A percentile compares a stretch with the other conserved stretches of the same genome.
Conservation (phyloP, 2,329 filamentous ascomycete genomes). For the Coccinonectria pachysandricola region DNA sequence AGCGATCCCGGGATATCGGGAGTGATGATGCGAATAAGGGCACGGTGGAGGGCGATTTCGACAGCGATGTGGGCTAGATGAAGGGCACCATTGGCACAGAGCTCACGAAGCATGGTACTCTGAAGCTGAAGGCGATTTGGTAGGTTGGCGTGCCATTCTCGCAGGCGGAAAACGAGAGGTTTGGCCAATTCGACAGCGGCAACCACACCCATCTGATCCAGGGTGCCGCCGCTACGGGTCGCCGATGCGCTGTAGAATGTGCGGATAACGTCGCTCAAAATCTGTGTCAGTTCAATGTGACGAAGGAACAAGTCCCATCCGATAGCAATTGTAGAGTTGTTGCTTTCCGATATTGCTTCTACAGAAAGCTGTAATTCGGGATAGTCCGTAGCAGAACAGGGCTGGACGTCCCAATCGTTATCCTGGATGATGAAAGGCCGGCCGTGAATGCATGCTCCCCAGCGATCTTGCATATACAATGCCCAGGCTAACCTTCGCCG, state of each 20-base stretch:
- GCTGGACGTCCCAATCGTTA: conserved; percentile 44
- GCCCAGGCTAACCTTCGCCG: conserved; percentile 54
- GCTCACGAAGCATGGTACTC: conserved; percentile 28
- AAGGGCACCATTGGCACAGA: conserved; percentile 33
- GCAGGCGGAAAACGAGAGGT: conserved; percentile 22
- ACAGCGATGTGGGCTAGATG: conserved; percentile 41
- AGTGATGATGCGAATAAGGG: conserved; percentile 34
- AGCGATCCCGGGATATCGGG: conserved; percentile 20
- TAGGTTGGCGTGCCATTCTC: conserved; percentile 35
- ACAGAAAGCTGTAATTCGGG: conserved; percentile 27
- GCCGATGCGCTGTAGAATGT: conserved; percentile 34
- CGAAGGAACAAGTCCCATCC: conserved; percentile 39
- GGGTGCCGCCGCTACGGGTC: conserved; percentile 18
- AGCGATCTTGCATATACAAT: conserved; percentile 55
- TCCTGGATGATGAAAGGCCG: conserved; percentile 43
- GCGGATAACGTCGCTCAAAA: conserved; percentile 40
- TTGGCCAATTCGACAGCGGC: conserved; percentile 25
- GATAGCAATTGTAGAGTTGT: conserved; percentile 32
- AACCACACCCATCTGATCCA: conserved; percentile 23
- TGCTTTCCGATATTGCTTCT: conserved; percentile 23
- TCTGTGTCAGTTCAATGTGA: conserved; percentile 38
- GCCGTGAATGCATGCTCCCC: conserved; percentile 47
- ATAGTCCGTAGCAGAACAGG: conserved; percentile 26
- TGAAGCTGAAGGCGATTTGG: conserved; percentile 36
- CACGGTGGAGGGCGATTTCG: conserved; percentile 40